Base-by-base conservation (phyloP, 2,329 filamentous ascomycete species). In the Oidium heveae region DNA sequence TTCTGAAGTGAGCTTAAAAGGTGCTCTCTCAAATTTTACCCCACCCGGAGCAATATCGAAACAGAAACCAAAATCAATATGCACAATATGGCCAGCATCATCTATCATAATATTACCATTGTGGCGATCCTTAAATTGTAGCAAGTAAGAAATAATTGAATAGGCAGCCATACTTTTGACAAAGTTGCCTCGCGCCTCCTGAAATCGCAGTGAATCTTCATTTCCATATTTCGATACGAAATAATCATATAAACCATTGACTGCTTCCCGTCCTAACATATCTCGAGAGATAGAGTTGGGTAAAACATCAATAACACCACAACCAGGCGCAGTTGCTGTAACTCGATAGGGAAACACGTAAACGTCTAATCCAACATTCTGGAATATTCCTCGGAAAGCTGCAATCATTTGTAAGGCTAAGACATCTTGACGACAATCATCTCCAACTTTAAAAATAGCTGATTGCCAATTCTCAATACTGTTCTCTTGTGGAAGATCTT, bases 51-150 rank as follows among this genome's bases (percentile, higher is more conserved):
- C 91, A 61, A 98, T 96, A 65, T 98, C 93, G 69, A 99, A 98
- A 70, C 89, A 96, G 75, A 98, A 99, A 10, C 91, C 91, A 64
- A 98, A 98, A 67, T 98, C 91, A 61, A 98, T 96, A 71, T 98
- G 91, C 54, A 98, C 77, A 63, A 98, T 94, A 68, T 98, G 91
- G 4, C 93, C 91, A 0, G 84, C 85, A 63, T 95, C 89, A 66
- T 98, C 89, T 59, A 98, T 81, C 93, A 98, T 98, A 72, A 98
- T 98, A 72, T 98, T 98, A 58, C 91, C 91, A 67, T 98, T 98
- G 71, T 98, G 91, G 2, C 91, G 82, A 66, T 99, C 91, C 68
- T 99, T 99, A 80, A 99, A 96, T 64, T 98, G 93, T 39, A 98
- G 72, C 15, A 98, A 73, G 70, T 94, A 98, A 0, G 86, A 93